Evolutionary conservation across 2,329 filamentous ascomycete genomes (phyloP).

Genomic region (Diaporthe sp.): DNA sequence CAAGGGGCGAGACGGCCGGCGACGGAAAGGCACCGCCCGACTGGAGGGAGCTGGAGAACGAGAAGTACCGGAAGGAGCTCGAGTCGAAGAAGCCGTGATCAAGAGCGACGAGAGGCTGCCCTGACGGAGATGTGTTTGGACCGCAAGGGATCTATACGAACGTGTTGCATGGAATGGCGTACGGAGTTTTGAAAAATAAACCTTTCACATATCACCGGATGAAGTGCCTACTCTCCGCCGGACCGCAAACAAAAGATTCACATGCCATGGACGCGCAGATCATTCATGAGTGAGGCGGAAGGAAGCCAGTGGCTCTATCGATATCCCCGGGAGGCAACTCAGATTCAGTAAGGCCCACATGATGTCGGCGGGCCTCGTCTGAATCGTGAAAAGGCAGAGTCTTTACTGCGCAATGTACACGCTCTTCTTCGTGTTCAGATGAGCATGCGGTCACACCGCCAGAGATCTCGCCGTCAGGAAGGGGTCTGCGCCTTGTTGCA

Average conservation of each 20-base stretch:
- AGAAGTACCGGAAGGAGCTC: constrained; percentile 65
- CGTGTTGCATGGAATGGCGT: constrained; percentile 17
- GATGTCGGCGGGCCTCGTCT: not conserved
- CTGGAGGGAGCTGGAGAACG: constrained; percentile 76
- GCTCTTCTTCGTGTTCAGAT: not conserved
- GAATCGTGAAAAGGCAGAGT: not conserved
- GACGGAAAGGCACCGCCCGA: constrained; percentile 73
- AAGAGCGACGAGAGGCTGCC: not conserved
- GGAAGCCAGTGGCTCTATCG: not conserved
- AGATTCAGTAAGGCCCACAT: not conserved
- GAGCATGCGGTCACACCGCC: constrained; percentile 14
- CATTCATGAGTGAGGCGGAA: not conserved
- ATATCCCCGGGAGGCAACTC: not conserved
- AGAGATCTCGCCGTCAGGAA: not conserved
- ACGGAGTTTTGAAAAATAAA: not conserved
- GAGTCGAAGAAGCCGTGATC: constrained; percentile 44
- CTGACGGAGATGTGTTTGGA: not conserved
- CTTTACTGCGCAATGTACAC: not conserved
- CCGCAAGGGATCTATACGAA: not conserved
- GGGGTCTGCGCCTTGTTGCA: not conserved
- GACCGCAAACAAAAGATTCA: not conserved
- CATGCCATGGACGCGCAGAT: not conserved
- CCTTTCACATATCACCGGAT: not conserved
- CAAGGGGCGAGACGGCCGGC: constrained; percentile 75
- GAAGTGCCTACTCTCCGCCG: not conserved